Percentiles rank a stretch among this genome's conserved stretches.
Conservation (phyloP, 768 basidiomycete genomes). For the Suillus sp. region DNA sequence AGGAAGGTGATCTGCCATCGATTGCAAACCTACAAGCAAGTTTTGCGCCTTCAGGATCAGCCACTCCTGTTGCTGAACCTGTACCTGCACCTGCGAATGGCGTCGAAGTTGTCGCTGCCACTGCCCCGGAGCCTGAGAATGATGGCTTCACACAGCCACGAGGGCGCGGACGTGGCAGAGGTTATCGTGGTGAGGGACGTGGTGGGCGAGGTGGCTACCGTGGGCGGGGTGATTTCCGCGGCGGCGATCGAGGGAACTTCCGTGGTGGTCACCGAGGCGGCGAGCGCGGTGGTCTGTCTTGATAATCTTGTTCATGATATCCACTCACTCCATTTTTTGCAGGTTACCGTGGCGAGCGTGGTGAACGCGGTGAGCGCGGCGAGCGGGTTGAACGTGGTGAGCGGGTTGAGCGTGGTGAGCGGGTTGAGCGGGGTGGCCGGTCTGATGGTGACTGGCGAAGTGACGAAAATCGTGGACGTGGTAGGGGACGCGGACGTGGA, state of each 20-base stretch:
- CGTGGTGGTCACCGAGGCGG: conserved; percentile 42
- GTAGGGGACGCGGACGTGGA: conserved; percentile 48
- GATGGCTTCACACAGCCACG: conserved; percentile 64
- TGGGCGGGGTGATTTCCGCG: conserved; percentile 35
- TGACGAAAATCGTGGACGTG: conserved; percentile 44
- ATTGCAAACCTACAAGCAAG: conserved; percentile 75
- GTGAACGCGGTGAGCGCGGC: conserved; percentile 34
- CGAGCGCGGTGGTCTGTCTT: conserved; percentile 27
- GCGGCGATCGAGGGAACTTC: conserved; percentile 40
- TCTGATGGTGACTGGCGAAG: conserved; percentile 51
- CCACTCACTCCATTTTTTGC: conserved; percentile 13
- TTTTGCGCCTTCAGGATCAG: conserved; percentile 73
- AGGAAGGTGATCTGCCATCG: conserved; percentile 77
- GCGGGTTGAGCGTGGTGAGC: conserved; percentile 19
- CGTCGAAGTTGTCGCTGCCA: conserved; percentile 25
- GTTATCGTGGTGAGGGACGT: conserved; percentile 45
- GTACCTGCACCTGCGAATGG: conserved; percentile 26
- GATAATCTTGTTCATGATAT: not conserved
- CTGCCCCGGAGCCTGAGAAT: conserved; percentile 42
- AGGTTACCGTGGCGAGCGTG: conserved; percentile 18
- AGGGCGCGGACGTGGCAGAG: conserved; percentile 51
- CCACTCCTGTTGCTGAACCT: conserved; percentile 53
- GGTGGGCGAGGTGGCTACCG: conserved; percentile 43
- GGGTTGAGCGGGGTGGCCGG: conserved; percentile 19
- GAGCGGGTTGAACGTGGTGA: conserved; percentile 16